Conservation (phyloP, 176 grass and related monocot genomes). For the Cymbopogon citratus region DNA sequence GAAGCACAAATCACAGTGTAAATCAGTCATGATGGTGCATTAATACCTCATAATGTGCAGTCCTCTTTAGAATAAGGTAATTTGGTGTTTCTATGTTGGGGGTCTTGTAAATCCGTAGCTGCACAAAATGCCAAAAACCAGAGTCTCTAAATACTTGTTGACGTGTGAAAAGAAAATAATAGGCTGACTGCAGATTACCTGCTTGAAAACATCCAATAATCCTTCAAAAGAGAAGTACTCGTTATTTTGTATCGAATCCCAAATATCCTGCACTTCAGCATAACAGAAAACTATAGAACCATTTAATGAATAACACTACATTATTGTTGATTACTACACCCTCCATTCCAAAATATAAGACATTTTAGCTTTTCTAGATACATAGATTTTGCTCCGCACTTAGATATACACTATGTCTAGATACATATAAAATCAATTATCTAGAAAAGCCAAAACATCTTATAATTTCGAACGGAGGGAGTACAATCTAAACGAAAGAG, state of each 20-base stretch:
- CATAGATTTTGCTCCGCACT: no score
- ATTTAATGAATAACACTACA: not conserved
- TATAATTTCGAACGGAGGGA: no score
- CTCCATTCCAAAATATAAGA: no score
- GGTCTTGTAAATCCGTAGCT: slow-evolving; percentile 88
- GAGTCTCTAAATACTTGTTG: slow-evolving; percentile 7
- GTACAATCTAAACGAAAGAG: slow-evolving; percentile 3
- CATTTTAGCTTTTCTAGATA: no score
- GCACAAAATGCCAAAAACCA: slow-evolving; percentile 28
- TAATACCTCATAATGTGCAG: slow-evolving; percentile 77
- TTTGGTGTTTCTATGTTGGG: slow-evolving; percentile 88
- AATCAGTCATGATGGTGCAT: not conserved
- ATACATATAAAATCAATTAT: no score
- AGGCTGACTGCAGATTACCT: slow-evolving; percentile 43
- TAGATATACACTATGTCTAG: no score
- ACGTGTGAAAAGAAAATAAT: not conserved
- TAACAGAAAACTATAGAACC: not conserved
- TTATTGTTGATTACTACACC: not conserved
- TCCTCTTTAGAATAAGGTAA: slow-evolving; percentile 75
- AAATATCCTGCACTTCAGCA: slow-evolving; percentile 60
- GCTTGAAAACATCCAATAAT: slow-evolving; percentile 62
- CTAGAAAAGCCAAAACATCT: no score
- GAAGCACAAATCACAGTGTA: not conserved
- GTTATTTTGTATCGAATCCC: slow-evolving; percentile 84
- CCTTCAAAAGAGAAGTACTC: slow-evolving; percentile 88